Conservation (phyloP, 352 stramenopile genomes). For the Phytophthora capsici region DNA sequence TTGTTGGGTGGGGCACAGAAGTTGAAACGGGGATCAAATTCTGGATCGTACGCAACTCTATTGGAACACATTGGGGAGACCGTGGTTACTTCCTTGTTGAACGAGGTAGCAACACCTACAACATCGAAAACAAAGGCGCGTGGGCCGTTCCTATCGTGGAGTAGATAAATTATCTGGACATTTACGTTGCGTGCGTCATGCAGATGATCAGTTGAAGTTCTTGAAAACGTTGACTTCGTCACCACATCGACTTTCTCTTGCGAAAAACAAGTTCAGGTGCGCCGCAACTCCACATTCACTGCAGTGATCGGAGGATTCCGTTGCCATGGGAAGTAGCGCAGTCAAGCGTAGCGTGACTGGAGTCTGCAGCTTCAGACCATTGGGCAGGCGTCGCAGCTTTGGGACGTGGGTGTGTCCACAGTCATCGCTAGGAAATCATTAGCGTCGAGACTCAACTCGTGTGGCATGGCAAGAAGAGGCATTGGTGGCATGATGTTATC, state of each 20-base stretch:
- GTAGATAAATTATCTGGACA: too few relatives aligned
- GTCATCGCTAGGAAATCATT: background rate
- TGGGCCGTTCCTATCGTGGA: constrained; percentile 71
- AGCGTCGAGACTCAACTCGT: background rate
- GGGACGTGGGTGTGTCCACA: constrained; percentile 8
- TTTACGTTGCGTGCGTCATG: too few relatives aligned
- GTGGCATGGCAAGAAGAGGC: background rate
- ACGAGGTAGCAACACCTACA: constrained; percentile 73
- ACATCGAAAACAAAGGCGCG: constrained; percentile 70
- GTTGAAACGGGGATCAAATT: constrained; percentile 87
- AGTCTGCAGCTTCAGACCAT: background rate
- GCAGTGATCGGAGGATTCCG: constrained; percentile 2
- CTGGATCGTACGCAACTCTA: constrained; percentile 96
- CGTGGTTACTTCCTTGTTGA: constrained; percentile 70
- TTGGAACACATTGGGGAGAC: constrained; percentile 75
- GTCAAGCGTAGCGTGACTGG: background rate
- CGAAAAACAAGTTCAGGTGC: too few relatives aligned
- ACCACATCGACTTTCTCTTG: too few relatives aligned
- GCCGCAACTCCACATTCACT: constrained; percentile 5
- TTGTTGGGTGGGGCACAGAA: constrained; percentile 94
- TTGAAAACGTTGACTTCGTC: too few relatives aligned
- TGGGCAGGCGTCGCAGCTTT: constrained; percentile 6
- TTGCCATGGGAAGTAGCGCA: constrained; percentile 27
- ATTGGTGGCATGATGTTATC: too few relatives aligned
- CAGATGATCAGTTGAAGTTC: too few relatives aligned